Base-by-base conservation (phyloP, 1,284 basidiomycete species). In the Naganishia sp. region DNA sequence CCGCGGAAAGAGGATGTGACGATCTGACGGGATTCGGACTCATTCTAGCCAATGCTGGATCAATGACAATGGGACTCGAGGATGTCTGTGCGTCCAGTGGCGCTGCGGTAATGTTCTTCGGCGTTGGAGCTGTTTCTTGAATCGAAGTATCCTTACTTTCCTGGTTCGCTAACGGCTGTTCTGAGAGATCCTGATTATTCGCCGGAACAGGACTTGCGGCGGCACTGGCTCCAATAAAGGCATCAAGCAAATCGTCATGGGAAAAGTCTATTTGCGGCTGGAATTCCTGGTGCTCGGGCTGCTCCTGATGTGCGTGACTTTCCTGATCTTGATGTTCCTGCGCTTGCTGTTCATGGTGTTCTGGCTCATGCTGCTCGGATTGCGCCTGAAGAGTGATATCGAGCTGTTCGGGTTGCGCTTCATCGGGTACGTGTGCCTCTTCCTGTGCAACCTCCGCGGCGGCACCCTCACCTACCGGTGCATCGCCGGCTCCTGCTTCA, bases 161-260 rank as follows among this genome's bases (percentile, higher is more conserved):
- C 23, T 16, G 5, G 15, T 43, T 48, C 16, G 46, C 18, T 31
- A 31, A 2, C 11, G 25, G 28, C 44, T 44, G 36, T 13, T 28
- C 36, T 43, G 39, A 23, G 18, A 13, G 7, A 23, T 23, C 31
- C 21, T 23, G 4, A 23, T 25, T 6, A 55, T 39, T 39, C 10
- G n/a, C 16, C 54, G 42, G 18, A 39, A 55, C 31, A 13, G 48
- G 59, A 25, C 53, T 55, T 18, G 52, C 28, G 18, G 44, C 53
- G 15, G 28, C 42, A 15, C 53, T 46, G 31, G 53, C 63, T 33
- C 63, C 45, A 11, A 64, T 55, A 6, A 64, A 55, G 28, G 56
- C 56, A 46, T 59, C 45, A 6, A 59, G 44, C 11, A 59, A 31
- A 25, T 59, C 56, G 9, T 48, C 56, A 21, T 59, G 56, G 16